phyloP scores from a whole-genome alignment of 352 stramenopile genomes.

The Pythium dissotocum region DNA sequence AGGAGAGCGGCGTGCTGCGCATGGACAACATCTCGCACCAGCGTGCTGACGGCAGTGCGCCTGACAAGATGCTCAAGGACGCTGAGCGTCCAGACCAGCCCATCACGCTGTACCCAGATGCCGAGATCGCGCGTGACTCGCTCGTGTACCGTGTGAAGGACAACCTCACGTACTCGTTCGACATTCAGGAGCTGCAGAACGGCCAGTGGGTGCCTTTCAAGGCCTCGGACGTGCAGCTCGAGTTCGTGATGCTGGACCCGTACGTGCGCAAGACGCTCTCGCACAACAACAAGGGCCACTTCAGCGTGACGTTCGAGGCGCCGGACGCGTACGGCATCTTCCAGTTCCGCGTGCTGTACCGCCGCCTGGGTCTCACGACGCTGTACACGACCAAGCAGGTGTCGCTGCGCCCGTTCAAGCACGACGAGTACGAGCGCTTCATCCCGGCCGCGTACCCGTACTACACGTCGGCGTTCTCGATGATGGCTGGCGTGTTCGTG shows the following conservation, averaged over 20 bases:
- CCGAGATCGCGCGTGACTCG: conserved; percentile 79
- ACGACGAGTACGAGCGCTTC: conserved; percentile 96
- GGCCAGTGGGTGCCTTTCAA: conserved; percentile 79
- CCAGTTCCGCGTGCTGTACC: conserved; percentile 92
- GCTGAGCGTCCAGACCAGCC: conserved; percentile 85
- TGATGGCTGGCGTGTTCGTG: conserved; percentile 90
- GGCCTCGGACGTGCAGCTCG: conserved; percentile 88
- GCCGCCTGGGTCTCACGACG: conserved; percentile 83
- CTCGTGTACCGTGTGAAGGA: conserved; percentile 94
- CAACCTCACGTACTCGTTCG: conserved; percentile 91
- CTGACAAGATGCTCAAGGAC: conserved; percentile 90
- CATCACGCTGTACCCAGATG: conserved; percentile 90
- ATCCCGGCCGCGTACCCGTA: conserved; percentile 92
- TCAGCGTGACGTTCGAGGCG: conserved; percentile 82
- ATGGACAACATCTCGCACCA: conserved; percentile 88
- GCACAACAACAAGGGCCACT: conserved; percentile 73
- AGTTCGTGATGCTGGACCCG: conserved; percentile 95
- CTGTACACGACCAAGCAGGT: conserved; percentile 90
- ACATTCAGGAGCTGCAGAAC: conserved; percentile 86
- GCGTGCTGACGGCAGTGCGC: conserved; percentile 73
- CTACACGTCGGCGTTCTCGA: conserved; percentile 90
- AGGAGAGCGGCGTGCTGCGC: conserved; percentile 85
- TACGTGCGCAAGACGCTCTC: conserved; percentile 89
- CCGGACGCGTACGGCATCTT: conserved; percentile 94
- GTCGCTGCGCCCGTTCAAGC: conserved; percentile 92